Percentiles rank a stretch among this genome's conserved stretches.
Conservation (phyloP, 768 basidiomycete genomes). For the Arthromyces matolae region DNA sequence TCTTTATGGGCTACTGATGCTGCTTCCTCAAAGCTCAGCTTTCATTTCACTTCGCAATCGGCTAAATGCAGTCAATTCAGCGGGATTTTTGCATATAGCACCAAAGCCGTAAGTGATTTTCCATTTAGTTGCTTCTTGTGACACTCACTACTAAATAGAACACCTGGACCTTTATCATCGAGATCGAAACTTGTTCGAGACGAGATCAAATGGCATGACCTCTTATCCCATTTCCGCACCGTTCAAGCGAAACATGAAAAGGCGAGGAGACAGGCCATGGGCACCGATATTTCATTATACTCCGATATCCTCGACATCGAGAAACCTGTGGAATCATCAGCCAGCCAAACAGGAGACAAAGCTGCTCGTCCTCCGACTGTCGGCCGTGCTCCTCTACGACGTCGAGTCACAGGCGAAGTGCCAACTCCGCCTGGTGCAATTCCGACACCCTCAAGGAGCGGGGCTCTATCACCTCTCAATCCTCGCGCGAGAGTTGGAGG, state of each 20-base stretch:
- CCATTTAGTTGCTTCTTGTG: neutral
- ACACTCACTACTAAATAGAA: constrained; percentile 16
- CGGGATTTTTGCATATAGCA: constrained; percentile 88
- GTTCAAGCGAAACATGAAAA: constrained; percentile 93
- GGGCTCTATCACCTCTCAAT: constrained; percentile 69
- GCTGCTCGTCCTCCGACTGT: constrained; percentile 22
- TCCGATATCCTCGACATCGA: constrained; percentile 46
- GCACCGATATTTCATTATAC: constrained; percentile 55
- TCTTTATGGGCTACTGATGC: constrained; percentile 94
- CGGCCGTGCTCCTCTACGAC: constrained; percentile 47
- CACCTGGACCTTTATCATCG: constrained; percentile 38
- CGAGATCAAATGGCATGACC: constrained; percentile 97
- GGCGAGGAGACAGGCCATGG: constrained; percentile 72
- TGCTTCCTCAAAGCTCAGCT: constrained; percentile 94
- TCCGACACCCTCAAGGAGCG: constrained; percentile 33
- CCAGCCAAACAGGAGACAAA: constrained; percentile 21
- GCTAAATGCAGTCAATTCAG: constrained; percentile 90
- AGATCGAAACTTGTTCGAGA: constrained; percentile 79
- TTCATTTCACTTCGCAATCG: constrained; percentile 94
- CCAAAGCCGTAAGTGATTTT: constrained; percentile 66
- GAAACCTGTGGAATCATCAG: constrained; percentile 30
- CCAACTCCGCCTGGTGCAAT: constrained; percentile 26
- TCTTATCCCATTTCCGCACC: constrained; percentile 86
- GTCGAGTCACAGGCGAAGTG: constrained; percentile 59
- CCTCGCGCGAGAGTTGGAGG: constrained; percentile 58